Evolutionary conservation across 768 basidiomycete species (phyloP).

Genomic region (Hortiboletus campestris): DNA sequence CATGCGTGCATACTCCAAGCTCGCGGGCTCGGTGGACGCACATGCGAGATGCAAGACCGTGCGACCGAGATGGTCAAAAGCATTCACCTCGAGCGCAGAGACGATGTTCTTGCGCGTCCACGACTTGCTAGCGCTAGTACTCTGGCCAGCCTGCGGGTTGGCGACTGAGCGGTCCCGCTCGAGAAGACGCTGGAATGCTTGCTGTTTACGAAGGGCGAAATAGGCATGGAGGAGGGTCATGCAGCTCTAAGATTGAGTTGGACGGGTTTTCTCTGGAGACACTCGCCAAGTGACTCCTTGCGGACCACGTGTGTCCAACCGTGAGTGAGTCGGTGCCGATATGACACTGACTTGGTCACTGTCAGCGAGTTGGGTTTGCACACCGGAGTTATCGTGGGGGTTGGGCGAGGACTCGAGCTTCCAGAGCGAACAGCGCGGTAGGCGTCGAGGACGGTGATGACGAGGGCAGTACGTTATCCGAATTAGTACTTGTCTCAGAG

Average conservation of each 20-base stretch:
- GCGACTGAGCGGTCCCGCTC: conserved; percentile 44
- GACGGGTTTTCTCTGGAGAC: conserved; percentile 25
- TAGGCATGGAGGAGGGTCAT: conserved; percentile 83
- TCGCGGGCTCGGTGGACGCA: conserved; percentile 53
- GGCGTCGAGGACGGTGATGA: background rate
- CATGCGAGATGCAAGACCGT: conserved; percentile 85
- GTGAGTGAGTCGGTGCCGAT: conserved; percentile 12
- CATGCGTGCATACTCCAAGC: conserved; percentile 73
- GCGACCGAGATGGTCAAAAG: conserved; percentile 66
- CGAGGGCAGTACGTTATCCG: too few relatives aligned
- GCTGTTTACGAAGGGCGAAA: conserved; percentile 67
- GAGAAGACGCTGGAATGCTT: conserved; percentile 74
- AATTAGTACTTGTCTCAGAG: background rate
- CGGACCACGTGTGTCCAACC: conserved; percentile 23
- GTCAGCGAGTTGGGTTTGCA: background rate
- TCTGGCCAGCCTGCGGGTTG: conserved; percentile 24
- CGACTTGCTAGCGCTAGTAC: conserved; percentile 54
- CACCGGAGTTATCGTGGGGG: background rate
- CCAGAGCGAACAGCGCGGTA: background rate
- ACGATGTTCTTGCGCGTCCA: conserved; percentile 50
- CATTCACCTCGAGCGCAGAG: conserved; percentile 58
- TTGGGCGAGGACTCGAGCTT: background rate
- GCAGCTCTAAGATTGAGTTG: conserved; percentile 32
- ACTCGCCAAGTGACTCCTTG: conserved; percentile 23
- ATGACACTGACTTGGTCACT: conserved; percentile 9